Conservation (phyloP, 1,284 basidiomycete genomes). For the Rhodotorula sp. region DNA sequence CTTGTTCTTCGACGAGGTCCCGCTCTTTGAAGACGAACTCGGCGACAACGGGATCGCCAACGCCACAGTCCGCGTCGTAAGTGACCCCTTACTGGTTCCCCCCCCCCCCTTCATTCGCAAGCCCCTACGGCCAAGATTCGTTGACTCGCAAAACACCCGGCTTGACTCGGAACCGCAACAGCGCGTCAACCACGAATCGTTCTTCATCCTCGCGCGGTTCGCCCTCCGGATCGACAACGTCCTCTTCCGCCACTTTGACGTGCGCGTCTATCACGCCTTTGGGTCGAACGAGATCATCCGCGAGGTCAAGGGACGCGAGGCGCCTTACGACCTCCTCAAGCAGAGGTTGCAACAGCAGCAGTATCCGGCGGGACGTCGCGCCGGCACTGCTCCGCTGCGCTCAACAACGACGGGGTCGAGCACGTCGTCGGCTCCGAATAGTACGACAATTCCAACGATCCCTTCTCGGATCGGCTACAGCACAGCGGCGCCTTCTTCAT, state of each 20-base stretch:
- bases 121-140: too few relatives aligned
- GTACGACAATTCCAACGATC: not conserved
- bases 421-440: too few relatives aligned
- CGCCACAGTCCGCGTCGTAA: conserved; percentile 76
- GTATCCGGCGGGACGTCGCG: too few relatives aligned
- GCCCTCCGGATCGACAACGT: conserved; percentile 95
- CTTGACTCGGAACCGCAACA: too few relatives aligned
- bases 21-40: conserved; percentile 87
- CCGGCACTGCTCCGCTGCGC: not conserved
- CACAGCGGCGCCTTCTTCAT: not conserved
- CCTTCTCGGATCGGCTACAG: not conserved
- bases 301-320: conserved; percentile 86
- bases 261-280: conserved; percentile 85
- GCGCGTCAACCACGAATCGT: conserved; percentile 96
- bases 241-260: conserved; percentile 86
- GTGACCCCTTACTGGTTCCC: too few relatives aligned
- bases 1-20: conserved; percentile 88
- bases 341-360: not conserved
- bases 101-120: too few relatives aligned
- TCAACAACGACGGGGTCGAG: not conserved
- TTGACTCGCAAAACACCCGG: too few relatives aligned
- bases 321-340: conserved; percentile 58
- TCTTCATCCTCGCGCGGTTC: conserved; percentile 87
- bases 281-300: conserved; percentile 61
- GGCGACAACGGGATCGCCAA: conserved; percentile 89